phyloP scores from a whole-genome alignment of 73 alveolate species.

The Uronychia setigera region DNA sequence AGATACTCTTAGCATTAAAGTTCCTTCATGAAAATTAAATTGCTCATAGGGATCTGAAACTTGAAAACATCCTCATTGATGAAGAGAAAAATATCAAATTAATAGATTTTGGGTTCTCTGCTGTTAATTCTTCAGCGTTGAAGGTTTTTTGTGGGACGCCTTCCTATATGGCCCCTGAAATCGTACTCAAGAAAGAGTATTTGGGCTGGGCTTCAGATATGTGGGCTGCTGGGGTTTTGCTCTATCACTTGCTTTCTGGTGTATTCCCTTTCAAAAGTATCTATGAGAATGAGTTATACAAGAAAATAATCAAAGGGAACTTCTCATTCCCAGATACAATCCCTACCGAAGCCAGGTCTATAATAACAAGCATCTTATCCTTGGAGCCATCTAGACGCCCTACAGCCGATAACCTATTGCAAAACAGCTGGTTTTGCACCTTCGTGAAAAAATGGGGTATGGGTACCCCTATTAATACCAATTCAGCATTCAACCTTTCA shows the following conservation, averaged over 20 bases:
- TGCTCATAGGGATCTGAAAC: constrained; percentile 39
- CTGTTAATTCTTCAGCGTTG: constrained; percentile 2
- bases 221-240: constrained; percentile 49
- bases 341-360: no score
- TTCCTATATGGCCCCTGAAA: constrained; percentile 51
- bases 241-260: constrained; percentile 40
- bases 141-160: constrained; percentile 58
- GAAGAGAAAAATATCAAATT: constrained; percentile 29
- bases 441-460: no score
- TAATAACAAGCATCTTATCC: no score
- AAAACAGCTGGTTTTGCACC: no score
- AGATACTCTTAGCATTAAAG: constrained; percentile 6
- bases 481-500: no score
- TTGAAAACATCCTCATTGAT: constrained; percentile 35
- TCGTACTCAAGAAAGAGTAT: constrained; percentile 32
- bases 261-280: constrained; percentile 45
- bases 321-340: constrained; percentile 4
- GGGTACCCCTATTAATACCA: no score
- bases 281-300: constrained; percentile 34
- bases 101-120: constrained; percentile 50
- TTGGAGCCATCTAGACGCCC: no score
- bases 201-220: constrained; percentile 30
- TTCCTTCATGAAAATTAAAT: constrained; percentile 27
- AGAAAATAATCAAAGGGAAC: constrained; percentile 29
- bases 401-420: no score